Base-by-base conservation (phyloP, 257 asterid species). In the Lithospermum erythrorhizon region DNA sequence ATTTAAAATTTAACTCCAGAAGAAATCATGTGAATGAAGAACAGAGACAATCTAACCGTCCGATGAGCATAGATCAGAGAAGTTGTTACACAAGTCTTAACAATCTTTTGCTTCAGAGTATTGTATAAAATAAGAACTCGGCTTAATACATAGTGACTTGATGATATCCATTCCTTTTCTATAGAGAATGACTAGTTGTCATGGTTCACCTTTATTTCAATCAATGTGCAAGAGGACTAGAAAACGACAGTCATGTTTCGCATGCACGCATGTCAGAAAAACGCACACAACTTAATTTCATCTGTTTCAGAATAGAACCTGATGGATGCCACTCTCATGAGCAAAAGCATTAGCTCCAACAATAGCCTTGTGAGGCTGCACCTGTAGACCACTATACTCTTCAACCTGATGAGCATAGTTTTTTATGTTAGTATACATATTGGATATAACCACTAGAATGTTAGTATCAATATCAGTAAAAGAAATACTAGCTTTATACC, bases 271-370 rank as follows among this genome's bases (percentile, higher is more conserved):
- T 4, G 15, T 20, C 49, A 51, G 6, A 19, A 29, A 58, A 62
- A 88, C 86, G 35, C 98, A 79, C 98, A 88, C 80, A 88, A 84
- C 37, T 30, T 30, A 35, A 35, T 35, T 35, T 3, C 9, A 7
- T 35, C 9, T 35, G 45, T 27, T 27, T 24, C 6, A 2, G 32
- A 7, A 6, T 27, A 3, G 6, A 27, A 27, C 98, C 94, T 91
- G 98, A 80, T 91, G 98, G 74, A 91, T 91, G 45, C 98, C 98
- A 79, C 98, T 91, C 79, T 91, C 96, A 84, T 91, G 98, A 72
- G 98, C 95, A 76, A 91, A 91, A 58, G 98, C 98, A 78, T 91
- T 91, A 70, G 95, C 94, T 69, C 98, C 98, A 68, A 88, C 98
- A 72, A 87, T 88, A 65, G 96, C 98, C 76, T 91, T 91, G 77